Conservation (phyloP, 2,329 filamentous ascomycete genomes). For the Neonectria neomacrospora region DNA sequence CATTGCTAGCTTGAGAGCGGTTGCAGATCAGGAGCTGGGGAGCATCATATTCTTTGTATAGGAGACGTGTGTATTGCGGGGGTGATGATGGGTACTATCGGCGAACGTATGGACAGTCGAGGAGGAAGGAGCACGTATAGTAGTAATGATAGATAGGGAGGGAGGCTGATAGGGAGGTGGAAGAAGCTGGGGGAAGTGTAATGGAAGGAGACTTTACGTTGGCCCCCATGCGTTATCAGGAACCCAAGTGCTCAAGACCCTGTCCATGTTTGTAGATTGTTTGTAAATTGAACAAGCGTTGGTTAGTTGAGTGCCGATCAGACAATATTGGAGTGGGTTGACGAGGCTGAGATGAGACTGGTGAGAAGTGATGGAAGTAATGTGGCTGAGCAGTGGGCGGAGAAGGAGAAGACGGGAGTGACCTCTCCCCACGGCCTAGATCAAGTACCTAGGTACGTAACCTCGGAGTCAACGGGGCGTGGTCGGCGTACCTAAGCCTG, state of each 20-base stretch:
- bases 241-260: not conserved
- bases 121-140: conserved; percentile 39
- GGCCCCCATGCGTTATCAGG: not conserved
- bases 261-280: not conserved
- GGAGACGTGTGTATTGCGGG: conserved; percentile 27
- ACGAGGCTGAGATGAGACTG: not conserved
- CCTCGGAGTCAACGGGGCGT: conserved; percentile 20
- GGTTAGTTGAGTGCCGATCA: too few relatives aligned
- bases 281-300: too few relatives aligned
- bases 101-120: conserved; percentile 33
- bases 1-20: conserved; percentile 18
- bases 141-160: conserved; percentile 41
- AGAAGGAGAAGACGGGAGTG: too few relatives aligned
- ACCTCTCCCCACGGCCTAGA: conserved; percentile 37
- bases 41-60: conserved; percentile 39
- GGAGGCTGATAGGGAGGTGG: conserved; percentile 19
- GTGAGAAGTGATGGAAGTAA: not conserved
- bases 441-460: too few relatives aligned
- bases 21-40: conserved; percentile 22
- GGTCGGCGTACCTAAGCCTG: conserved; percentile 32
- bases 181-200: conserved; percentile 31
- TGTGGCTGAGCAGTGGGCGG: too few relatives aligned
- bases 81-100: conserved; percentile 33
- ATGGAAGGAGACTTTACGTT: conserved; percentile 36
- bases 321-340: too few relatives aligned